These are phyloP conservation scores for Collybia mongolica DNA, from an alignment of 768 basidiomycete genomes.

Conservation along the genomic window DNA sequence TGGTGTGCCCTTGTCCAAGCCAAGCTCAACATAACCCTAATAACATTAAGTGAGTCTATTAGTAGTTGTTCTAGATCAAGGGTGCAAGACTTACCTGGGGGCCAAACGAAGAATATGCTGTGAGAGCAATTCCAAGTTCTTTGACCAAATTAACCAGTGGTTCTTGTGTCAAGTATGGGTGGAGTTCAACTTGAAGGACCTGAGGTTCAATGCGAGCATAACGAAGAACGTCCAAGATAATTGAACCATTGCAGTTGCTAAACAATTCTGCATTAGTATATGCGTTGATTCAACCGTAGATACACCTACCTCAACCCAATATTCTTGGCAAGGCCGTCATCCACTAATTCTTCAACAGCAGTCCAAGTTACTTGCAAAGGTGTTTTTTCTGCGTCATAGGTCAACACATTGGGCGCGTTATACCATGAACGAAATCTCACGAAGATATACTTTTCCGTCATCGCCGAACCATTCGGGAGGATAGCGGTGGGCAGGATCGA, in stretches of 20 bases:
- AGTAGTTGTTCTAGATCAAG: slow-evolving; percentile 20
- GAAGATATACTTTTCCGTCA: slow-evolving; percentile 64
- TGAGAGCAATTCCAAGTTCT: slow-evolving; percentile 55
- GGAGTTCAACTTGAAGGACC: slow-evolving; percentile 68
- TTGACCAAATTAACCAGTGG: slow-evolving; percentile 56
- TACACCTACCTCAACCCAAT: slow-evolving; percentile 67
- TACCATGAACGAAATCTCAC: slow-evolving; percentile 30
- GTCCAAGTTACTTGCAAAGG: slow-evolving; percentile 83
- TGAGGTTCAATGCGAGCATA: slow-evolving; percentile 76
- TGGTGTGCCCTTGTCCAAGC: slow-evolving; percentile 48
- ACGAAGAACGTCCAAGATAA: slow-evolving; percentile 74
- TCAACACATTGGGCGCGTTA: not conserved
- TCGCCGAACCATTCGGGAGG: slow-evolving; percentile 84
- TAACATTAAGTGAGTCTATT: not conserved
- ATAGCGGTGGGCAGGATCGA: slow-evolving; percentile 73
- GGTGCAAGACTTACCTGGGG: slow-evolving; percentile 22
- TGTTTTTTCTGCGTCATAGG: slow-evolving; percentile 44
- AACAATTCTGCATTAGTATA: not conserved
- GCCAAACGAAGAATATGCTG: slow-evolving; percentile 61
- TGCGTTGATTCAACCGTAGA: not conserved
- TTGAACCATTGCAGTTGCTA: slow-evolving; percentile 73
- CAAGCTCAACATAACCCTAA: slow-evolving; percentile 62
- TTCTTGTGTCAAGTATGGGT: slow-evolving; percentile 68
- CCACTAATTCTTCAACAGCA: slow-evolving; percentile 78
- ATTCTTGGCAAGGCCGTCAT: slow-evolving; percentile 68